A percentile compares a stretch with the other conserved stretches of the same genome.
These are phyloP conservation scores for Oryza coarctata DNA, from an alignment of 176 grass and related monocot genomes.

Conservation along the genomic window DNA sequence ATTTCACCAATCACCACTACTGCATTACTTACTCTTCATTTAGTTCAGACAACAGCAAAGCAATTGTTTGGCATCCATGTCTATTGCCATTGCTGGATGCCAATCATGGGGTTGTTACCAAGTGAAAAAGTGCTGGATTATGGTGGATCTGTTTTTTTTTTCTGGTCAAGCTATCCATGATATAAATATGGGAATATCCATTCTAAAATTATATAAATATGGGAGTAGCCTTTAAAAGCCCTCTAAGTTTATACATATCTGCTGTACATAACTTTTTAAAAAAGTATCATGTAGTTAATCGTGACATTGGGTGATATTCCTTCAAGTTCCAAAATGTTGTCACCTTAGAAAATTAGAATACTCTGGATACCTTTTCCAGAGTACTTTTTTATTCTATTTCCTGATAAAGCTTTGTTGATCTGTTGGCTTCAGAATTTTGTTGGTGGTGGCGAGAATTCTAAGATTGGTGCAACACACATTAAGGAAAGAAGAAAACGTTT, in stretches of 20 bases:
- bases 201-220: background rate
- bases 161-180: no score
- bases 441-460: background rate
- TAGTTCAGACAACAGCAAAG: background rate
- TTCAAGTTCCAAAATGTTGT: background rate
- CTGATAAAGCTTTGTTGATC: conserved; percentile 32
- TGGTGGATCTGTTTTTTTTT: background rate
- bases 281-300: background rate
- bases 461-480: conserved; percentile 35
- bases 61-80: background rate
- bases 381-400: background rate
- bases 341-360: background rate
- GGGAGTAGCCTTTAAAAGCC: background rate
- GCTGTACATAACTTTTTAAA: background rate
- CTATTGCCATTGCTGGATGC: background rate
- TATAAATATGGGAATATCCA: background rate
- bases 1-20: background rate
- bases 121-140: background rate
- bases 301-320: background rate
- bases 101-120: conserved; percentile 10
- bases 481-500: conserved; percentile 50
- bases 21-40: background rate
- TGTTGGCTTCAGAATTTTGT: conserved; percentile 35
- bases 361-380: background rate
- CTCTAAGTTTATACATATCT: background rate